Evolutionary conservation across 2,329 filamentous ascomycete species (phyloP).

Genomic region (Ambrosiella xylebori): DNA sequence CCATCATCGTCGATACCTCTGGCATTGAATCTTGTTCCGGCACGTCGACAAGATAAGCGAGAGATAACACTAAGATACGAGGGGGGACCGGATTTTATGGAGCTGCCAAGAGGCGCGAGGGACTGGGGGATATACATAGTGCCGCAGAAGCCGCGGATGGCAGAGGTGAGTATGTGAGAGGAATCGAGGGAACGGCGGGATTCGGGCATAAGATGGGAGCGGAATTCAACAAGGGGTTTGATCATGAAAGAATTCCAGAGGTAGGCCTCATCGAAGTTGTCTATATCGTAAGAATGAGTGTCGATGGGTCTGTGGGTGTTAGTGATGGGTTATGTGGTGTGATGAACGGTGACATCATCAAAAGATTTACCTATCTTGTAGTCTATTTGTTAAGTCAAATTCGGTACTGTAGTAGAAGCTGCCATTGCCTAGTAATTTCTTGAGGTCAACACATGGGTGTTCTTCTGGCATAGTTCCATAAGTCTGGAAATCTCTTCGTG

Average conservation of each 20-base stretch:
- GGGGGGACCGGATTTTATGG: conserved; percentile 49
- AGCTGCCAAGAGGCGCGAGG: conserved; percentile 42
- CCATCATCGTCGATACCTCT: conserved; percentile 94
- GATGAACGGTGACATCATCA: not conserved
- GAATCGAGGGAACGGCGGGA: conserved; percentile 69
- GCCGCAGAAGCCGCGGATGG: conserved; percentile 80
- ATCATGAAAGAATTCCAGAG: conserved; percentile 99
- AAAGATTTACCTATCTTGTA: conserved; percentile 58
- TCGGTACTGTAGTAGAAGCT: conserved; percentile 98
- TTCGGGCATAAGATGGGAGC: conserved; percentile 56
- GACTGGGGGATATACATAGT: conserved; percentile 71
- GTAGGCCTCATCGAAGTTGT: conserved; percentile 82
- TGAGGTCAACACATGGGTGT: conserved; percentile 77
- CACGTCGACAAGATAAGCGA: conserved; percentile 72
- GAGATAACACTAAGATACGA: conserved; percentile 82
- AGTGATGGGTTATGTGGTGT: not conserved
- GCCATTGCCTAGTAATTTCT: conserved; percentile 81
- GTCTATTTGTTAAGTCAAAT: conserved; percentile 83
- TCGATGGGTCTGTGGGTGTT: conserved; percentile 44
- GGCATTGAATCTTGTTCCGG: conserved; percentile 92
- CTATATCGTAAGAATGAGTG: conserved; percentile 66
- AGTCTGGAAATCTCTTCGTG: conserved; percentile 10
- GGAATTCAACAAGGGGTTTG: conserved; percentile 74
- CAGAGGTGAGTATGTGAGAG: conserved; percentile 77
- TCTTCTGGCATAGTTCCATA: conserved; percentile 41